A percentile compares a stretch with the other conserved stretches of the same genome.
Evolutionary conservation across 352 stramenopile genomes (phyloP).

Genomic region (Blastocystis sp.): DNA sequence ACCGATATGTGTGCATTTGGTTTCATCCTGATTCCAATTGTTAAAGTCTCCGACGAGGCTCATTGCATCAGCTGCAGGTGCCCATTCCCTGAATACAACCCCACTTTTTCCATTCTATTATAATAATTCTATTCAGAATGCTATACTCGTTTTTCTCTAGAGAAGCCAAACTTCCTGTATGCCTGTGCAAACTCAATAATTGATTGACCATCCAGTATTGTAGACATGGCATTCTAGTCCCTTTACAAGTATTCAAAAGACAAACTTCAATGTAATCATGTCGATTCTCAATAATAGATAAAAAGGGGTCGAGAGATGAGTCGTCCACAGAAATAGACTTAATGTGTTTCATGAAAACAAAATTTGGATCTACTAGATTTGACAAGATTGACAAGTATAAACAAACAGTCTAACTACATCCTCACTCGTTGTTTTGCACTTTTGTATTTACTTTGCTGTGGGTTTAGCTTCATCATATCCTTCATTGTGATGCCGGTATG

Average conservation of each 20-base stretch:
- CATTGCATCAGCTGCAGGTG: conserved; percentile 12
- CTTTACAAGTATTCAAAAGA: not conserved
- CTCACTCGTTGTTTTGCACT: not conserved
- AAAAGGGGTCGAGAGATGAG: not conserved
- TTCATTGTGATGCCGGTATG: conserved; percentile 59
- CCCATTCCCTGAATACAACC: conserved; percentile 69
- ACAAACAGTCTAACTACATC: conserved; percentile 49
- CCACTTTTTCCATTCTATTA: conserved; percentile 41
- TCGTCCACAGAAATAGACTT: not conserved
- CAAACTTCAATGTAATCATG: conserved; percentile 52
- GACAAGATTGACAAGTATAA: conserved; percentile 5
- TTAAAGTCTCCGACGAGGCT: conserved; percentile 70
- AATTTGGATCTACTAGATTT: not conserved
- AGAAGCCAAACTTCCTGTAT: conserved; percentile 28
- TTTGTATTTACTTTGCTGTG: conserved; percentile 58
- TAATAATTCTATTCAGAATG: not conserved
- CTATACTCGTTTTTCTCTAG: not conserved
- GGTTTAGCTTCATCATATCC: conserved; percentile 66
- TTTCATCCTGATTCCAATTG: conserved; percentile 66
- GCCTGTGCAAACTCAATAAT: conserved; percentile 40
- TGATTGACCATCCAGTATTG: not conserved
- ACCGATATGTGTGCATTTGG: not conserved
- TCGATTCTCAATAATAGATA: conserved; percentile 47
- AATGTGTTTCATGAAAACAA: not conserved
- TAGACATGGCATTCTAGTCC: conserved; percentile 49